These are phyloP conservation scores for Colletotrichum phormii DNA, from an alignment of 2,329 filamentous ascomycete species.

Conservation along the genomic window DNA sequence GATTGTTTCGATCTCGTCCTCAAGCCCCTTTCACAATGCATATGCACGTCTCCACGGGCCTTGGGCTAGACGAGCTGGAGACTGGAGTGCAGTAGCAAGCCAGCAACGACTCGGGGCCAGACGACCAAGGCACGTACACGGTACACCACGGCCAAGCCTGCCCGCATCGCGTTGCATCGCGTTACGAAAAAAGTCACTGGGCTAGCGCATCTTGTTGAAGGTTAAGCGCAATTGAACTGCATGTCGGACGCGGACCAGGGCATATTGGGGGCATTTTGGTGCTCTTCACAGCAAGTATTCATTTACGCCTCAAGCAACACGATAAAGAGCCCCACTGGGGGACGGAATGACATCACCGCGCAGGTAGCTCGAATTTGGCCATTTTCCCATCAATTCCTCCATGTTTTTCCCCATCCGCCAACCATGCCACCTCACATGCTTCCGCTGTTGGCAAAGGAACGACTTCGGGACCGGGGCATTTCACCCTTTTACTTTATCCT, in stretches of 20 bases:
- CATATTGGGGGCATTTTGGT: not conserved
- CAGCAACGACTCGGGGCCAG: not conserved
- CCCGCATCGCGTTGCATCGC: constrained; percentile 5
- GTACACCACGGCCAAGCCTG: not conserved
- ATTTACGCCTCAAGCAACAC: not conserved
- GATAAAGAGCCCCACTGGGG: constrained; percentile 8
- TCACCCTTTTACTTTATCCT: not conserved
- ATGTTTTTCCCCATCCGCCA: constrained; percentile 11
- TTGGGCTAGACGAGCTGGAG: constrained; percentile 20
- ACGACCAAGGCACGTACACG: not conserved
- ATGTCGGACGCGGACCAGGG: not conserved
- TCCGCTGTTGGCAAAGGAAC: not conserved
- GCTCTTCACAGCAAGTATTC: not conserved
- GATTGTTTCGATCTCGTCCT: constrained; percentile 25
- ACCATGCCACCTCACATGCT: constrained; percentile 27
- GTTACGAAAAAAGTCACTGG: not conserved
- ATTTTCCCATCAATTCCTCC: not conserved
- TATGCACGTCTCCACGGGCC: constrained; percentile 29
- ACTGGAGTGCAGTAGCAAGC: constrained; percentile 9
- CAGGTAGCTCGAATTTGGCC: not conserved
- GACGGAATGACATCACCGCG: constrained; percentile 32
- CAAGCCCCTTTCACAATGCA: constrained; percentile 34
- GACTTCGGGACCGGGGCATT: not conserved
- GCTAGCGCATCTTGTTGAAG: constrained; percentile 4
- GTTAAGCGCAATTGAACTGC: constrained; percentile 9